phyloP scores from a whole-genome alignment of 306 rosid species.

The Quercus cerris region DNA sequence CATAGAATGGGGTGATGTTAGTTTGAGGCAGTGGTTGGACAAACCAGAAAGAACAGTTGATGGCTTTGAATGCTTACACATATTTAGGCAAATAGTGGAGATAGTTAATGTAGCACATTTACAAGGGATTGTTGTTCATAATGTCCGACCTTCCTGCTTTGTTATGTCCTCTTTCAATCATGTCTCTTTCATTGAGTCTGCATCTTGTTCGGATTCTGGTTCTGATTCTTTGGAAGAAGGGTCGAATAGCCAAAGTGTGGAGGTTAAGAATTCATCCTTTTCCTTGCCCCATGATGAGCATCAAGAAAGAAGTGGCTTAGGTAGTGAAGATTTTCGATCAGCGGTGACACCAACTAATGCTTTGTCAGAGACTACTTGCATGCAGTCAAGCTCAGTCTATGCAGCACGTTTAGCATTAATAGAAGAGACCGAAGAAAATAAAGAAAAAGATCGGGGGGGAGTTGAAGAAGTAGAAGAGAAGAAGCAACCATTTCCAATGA shows the following conservation, averaged over 20 bases:
- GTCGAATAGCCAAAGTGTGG: constrained; percentile 39
- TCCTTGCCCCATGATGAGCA: constrained; percentile 35
- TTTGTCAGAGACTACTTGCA: constrained; percentile 72
- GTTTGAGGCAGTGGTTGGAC: constrained; percentile 97
- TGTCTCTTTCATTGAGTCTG: constrained; percentile 89
- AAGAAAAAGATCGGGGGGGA: constrained; percentile 53
- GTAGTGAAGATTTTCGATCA: constrained; percentile 51
- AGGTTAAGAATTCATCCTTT: constrained; percentile 44
- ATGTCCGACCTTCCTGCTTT: constrained; percentile 95
- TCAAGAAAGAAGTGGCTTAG: constrained; percentile 44
- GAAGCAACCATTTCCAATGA: constrained; percentile 88
- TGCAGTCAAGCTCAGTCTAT: constrained; percentile 72
- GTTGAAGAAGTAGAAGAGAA: constrained; percentile 65
- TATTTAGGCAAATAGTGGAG: constrained; percentile 85
- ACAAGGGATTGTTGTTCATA: constrained; percentile 90
- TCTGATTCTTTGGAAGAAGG: constrained; percentile 78
- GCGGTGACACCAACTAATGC: constrained; percentile 43
- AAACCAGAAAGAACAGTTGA: constrained; percentile 69
- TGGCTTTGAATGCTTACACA: constrained; percentile 71
- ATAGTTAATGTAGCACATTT: constrained; percentile 75
- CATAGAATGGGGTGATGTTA: constrained; percentile 73
- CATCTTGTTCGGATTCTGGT: constrained; percentile 91
- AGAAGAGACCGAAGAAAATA: constrained; percentile 62
- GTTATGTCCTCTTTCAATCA: constrained; percentile 92
- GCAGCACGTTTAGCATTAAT: constrained; percentile 65